Base-by-base conservation (phyloP, 805 yeast species). In the Wickerhamia fluorescens region DNA sequence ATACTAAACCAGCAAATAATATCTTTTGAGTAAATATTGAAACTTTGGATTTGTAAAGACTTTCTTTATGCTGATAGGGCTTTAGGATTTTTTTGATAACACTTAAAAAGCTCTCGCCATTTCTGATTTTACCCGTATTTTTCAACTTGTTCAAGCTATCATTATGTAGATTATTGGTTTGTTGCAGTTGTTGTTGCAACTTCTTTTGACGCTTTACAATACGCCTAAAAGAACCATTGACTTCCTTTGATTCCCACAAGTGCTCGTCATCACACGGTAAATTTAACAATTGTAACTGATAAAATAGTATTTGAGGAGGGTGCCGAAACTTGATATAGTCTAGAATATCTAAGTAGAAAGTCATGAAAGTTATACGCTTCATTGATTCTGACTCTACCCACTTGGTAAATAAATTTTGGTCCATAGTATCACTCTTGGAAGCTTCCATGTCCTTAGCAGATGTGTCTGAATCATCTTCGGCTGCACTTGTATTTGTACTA, bases 361-460 rank as follows among this genome's bases (percentile, higher is more conserved):
- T 86, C 75, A 82, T 74, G 34, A 78, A 73, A 1, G 94, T 83
- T 2, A 81, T 70, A 33, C 95, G 56, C 48, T 85, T 85, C 65
- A 82, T 63, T 27, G 78, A 71, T 53, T 85, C 95, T 23, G 75
- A 73, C 31, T 82, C 85, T 9, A 85, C 78, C 95, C 95, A 85
- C 63, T 53, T 66, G 43, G 71, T 74, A 68, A 45, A 77, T 17
- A 60, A 44, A 11, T 41, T 56, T 9, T 31, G 28, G 32, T 62
- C 68, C 11, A 50, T 35, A 6, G 40, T 45, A 21, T 51, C 49
- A 13, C 33, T 39, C 7, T 29, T 22, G 7, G 33, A 18, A 6
- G 31, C 25, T 15, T 33, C 35, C 27, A 27, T n/a, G 4, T 45
- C 43, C n/a, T n/a, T n/a, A n/a, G n/a, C n/a, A n/a, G n/a, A n/a